phyloP scores from a whole-genome alignment of 2,329 filamentous ascomycete species.

The Monosporascus sp. region DNA sequence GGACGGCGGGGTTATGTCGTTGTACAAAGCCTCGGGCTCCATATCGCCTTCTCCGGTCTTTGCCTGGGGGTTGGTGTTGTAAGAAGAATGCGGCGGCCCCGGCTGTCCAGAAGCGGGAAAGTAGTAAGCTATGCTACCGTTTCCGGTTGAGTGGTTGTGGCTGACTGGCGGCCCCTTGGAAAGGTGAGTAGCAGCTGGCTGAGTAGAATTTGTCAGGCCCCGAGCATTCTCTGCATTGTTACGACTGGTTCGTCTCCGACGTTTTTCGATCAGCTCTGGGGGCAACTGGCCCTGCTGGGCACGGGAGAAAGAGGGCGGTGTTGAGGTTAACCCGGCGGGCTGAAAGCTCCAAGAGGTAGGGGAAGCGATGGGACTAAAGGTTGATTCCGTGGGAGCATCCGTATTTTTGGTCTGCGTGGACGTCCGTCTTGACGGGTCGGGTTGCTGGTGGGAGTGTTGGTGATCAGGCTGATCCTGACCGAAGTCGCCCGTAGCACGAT shows the following conservation, averaged over 20 bases:
- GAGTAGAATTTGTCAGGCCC: conserved; percentile 29
- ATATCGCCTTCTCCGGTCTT: conserved; percentile 13
- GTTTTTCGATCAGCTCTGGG: conserved; percentile 39
- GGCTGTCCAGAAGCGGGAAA: conserved; percentile 3
- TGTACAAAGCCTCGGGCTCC: conserved; percentile 31
- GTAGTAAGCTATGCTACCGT: too few species aligned
- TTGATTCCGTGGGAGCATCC: conserved; percentile 53
- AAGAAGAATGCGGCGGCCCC: conserved; percentile 23
- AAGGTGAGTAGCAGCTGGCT: conserved; percentile 55
- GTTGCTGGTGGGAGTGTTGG: conserved; percentile 33
- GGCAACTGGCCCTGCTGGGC: conserved; percentile 35
- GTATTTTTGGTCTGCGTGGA: conserved; percentile 54
- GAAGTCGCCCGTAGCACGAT: conserved; percentile 34
- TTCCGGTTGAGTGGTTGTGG: too few species aligned
- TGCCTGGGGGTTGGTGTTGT: conserved; percentile 18
- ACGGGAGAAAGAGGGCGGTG: conserved; percentile 48
- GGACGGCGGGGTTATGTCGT: conserved; percentile 17
- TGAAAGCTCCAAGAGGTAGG: conserved; percentile 48
- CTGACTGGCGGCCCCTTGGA: conserved; percentile 39
- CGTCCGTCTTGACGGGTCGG: conserved; percentile 41
- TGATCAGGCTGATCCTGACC: conserved; percentile 21
- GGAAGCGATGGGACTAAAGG: conserved; percentile 53
- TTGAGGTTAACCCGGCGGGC: conserved; percentile 50
- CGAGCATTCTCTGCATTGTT: conserved; percentile 37
- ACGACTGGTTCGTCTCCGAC: conserved; percentile 37